phyloP scores from a whole-genome alignment of 2,329 filamentous ascomycete genomes.

The Gnomoniopsis smithogilvyi region DNA sequence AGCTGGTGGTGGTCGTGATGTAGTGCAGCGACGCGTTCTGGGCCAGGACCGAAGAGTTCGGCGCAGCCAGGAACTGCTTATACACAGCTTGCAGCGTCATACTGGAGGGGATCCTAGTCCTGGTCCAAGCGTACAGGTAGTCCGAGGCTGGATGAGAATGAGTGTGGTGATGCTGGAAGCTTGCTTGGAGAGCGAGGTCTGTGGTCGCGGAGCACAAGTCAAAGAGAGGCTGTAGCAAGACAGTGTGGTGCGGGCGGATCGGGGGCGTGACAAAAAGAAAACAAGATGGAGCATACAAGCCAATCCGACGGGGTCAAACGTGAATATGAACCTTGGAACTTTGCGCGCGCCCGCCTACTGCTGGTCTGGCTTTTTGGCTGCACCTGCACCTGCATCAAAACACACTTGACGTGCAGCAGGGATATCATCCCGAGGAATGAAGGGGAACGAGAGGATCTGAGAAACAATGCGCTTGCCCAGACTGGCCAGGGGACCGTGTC shows the following conservation, averaged over 20 bases:
- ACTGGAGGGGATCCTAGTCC: not conserved
- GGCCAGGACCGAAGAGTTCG: constrained; percentile 60
- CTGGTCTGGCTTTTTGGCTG: not conserved
- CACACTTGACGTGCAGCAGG: not conserved
- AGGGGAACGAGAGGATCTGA: no score
- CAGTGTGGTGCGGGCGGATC: not conserved
- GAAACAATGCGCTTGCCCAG: no score
- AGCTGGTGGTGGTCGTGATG: constrained; percentile 78
- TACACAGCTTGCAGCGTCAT: constrained; percentile 58
- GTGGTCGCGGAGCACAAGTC: not conserved
- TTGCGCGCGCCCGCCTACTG: no score
- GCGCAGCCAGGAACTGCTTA: constrained; percentile 68
- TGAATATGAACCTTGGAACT: not conserved
- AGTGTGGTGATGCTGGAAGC: not conserved
- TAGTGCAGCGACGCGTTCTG: constrained; percentile 74
- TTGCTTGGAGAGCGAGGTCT: not conserved
- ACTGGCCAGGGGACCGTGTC: no score
- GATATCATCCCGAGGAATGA: not conserved
- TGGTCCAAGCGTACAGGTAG: not conserved
- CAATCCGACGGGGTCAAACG: not conserved
- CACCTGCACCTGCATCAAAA: not conserved
- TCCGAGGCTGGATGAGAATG: not conserved
- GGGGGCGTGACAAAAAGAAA: not conserved
- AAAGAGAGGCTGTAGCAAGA: not conserved
- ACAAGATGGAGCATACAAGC: not conserved